Percentiles rank a stretch among this genome's conserved stretches.
These are phyloP conservation scores for Prunus mira DNA, from an alignment of 306 rosid species.

Conservation along the genomic window DNA sequence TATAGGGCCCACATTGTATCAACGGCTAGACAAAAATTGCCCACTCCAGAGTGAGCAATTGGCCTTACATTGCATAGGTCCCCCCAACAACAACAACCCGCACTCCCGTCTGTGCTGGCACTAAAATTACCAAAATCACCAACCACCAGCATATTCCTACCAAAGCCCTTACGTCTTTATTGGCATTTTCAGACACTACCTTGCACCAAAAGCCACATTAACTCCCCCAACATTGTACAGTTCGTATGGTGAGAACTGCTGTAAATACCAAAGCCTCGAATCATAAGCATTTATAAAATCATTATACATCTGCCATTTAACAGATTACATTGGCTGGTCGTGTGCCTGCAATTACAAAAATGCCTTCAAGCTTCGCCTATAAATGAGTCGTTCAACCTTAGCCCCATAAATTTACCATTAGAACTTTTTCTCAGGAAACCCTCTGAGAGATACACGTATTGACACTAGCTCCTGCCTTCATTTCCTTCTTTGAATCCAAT, in stretches of 20 bases:
- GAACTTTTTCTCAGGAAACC: neutral
- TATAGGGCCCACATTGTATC: too few species aligned
- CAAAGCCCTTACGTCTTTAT: neutral
- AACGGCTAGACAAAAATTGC: too few species aligned
- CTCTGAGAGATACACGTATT: conserved; percentile 11
- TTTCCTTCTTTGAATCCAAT: conserved; percentile 22
- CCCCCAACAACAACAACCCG: too few species aligned
- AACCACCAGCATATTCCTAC: neutral
- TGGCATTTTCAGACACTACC: neutral
- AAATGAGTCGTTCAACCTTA: conserved; percentile 9
- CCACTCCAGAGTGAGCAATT: too few species aligned
- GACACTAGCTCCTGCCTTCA: neutral
- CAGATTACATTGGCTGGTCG: conserved; percentile 1
- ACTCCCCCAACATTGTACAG: too few species aligned
- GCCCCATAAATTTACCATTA: neutral
- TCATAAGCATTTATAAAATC: neutral
- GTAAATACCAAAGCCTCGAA: neutral
- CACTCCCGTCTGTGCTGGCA: too few species aligned
- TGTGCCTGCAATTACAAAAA: neutral
- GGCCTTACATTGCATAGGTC: too few species aligned
- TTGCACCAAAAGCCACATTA: too few species aligned
- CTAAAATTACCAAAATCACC: neutral
- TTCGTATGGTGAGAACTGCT: too few species aligned
- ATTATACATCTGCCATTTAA: neutral
- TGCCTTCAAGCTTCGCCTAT: conserved; percentile 5